phyloP scores from a whole-genome alignment of 1,139 yeast species.

The Entelexis paramagnoliae region DNA sequence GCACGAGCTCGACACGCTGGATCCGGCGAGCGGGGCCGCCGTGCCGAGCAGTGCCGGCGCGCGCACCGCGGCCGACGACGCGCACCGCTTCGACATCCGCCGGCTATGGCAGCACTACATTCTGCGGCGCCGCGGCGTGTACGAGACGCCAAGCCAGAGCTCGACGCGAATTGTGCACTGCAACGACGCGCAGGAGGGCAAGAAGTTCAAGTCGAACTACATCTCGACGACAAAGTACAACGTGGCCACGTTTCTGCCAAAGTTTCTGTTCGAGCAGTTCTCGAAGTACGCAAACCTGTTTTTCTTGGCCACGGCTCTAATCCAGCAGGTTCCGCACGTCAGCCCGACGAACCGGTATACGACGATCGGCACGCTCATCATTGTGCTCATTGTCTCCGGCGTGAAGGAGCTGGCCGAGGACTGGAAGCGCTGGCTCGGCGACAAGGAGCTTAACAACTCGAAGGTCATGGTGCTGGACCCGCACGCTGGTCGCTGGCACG shows the following conservation, averaged over 20 bases:
- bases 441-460: constrained; percentile 77
- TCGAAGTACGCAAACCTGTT: constrained; percentile 94
- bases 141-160: neutral
- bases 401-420: constrained; percentile 87
- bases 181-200: constrained; percentile 48
- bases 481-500: constrained; percentile 55
- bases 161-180: constrained; percentile 49
- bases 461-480: constrained; percentile 48
- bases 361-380: constrained; percentile 78
- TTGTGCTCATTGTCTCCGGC: constrained; percentile 84
- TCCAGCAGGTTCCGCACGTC: constrained; percentile 95
- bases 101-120: constrained; percentile 38
- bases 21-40: constrained; percentile 13
- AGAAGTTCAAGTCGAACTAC: constrained; percentile 67
- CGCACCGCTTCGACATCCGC: constrained; percentile 48
- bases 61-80: neutral
- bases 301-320: constrained; percentile 80
- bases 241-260: constrained; percentile 84
- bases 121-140: constrained; percentile 16
- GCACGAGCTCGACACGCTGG: constrained; percentile 22
- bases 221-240: constrained; percentile 96
- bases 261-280: constrained; percentile 90
- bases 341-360: constrained; percentile 95
- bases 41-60: neutral
- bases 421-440: constrained; percentile 77